phyloP scores from a whole-genome alignment of 805 yeast genomes.

The Saccharomycodes ludwigii region DNA sequence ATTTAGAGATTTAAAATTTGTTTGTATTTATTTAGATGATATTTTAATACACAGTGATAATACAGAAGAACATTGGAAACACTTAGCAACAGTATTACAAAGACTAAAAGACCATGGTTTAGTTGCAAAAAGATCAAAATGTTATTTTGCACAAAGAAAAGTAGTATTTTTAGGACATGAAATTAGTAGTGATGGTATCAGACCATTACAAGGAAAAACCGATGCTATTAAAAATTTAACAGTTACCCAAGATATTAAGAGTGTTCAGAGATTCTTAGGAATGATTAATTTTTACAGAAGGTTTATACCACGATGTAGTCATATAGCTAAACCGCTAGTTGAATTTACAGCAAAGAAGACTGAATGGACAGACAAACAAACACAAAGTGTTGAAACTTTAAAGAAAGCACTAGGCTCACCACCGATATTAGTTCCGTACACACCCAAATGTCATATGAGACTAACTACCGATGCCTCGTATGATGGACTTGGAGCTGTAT shows the following conservation, averaged over 20 bases:
- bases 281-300: slow-evolving; percentile 10
- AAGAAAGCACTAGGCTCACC: slow-evolving; percentile 1
- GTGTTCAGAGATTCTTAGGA: slow-evolving; percentile 11
- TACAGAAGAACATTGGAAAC: slow-evolving; percentile 9
- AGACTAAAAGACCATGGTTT: slow-evolving; percentile 5
- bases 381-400: slow-evolving; percentile 1
- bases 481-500: slow-evolving; percentile 10
- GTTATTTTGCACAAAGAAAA: slow-evolving; percentile 5
- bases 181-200: slow-evolving; percentile 4
- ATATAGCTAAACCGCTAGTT: slow-evolving; percentile 6
- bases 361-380: slow-evolving; percentile 1
- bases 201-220: slow-evolving; percentile 10
- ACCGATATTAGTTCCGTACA: slow-evolving; percentile 4
- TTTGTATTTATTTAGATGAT: slow-evolving; percentile 10
- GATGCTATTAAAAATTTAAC: slow-evolving; percentile 9
- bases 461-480: slow-evolving; percentile 7
- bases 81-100: slow-evolving; percentile 8
- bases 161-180: slow-evolving; percentile 9
- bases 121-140: slow-evolving; percentile 10
- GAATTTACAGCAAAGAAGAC: slow-evolving; percentile 3
- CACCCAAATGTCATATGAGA: background rate
- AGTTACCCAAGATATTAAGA: slow-evolving; percentile 5
- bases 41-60: slow-evolving; percentile 7
- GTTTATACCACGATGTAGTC: slow-evolving; percentile 9
- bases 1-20: slow-evolving; percentile 8